These are phyloP conservation scores for Carpinus viminea DNA, from an alignment of 306 rosid genomes.

Conservation along the genomic window DNA sequence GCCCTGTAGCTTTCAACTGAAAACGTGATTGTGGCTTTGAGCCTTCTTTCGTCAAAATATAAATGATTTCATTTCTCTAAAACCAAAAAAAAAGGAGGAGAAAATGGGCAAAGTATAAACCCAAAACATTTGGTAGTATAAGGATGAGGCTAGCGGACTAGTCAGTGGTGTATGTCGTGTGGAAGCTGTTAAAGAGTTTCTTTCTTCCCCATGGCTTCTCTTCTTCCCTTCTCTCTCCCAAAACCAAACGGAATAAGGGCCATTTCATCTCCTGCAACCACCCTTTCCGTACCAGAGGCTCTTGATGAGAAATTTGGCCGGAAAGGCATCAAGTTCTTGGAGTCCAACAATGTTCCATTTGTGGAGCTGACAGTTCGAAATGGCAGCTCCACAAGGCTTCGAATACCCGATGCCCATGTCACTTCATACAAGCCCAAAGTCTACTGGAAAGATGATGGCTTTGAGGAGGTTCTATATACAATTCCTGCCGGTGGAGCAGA, in stretches of 20 bases:
- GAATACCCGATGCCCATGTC: slow-evolving; percentile 85
- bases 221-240: slow-evolving; percentile 78
- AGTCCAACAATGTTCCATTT: slow-evolving; percentile 48
- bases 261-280: slow-evolving; percentile 35
- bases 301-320: slow-evolving; percentile 68
- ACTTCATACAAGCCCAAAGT: slow-evolving; percentile 92
- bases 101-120: no score
- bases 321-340: slow-evolving; percentile 80
- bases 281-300: slow-evolving; percentile 46
- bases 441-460: slow-evolving; percentile 85
- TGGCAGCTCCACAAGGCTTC: slow-evolving; percentile 84
- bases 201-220: slow-evolving; percentile 73
- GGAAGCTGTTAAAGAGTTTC: slow-evolving; percentile 44
- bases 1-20: no score
- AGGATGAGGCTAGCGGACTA: slow-evolving; percentile 51
- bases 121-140: slow-evolving; percentile 16
- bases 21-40: no score
- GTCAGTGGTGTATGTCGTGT: slow-evolving; percentile 45
- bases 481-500: slow-evolving; percentile 41
- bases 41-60: no score
- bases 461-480: slow-evolving; percentile 80
- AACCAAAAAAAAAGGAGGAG: no score
- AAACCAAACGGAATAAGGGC: slow-evolving; percentile 55
- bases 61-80: no score
- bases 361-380: slow-evolving; percentile 79